Percentiles rank a stretch among this genome's conserved stretches.
These are phyloP conservation scores for Mucor saturninus DNA, from an alignment of 371 early-diverging fungal genomes.

Conservation along the genomic window DNA sequence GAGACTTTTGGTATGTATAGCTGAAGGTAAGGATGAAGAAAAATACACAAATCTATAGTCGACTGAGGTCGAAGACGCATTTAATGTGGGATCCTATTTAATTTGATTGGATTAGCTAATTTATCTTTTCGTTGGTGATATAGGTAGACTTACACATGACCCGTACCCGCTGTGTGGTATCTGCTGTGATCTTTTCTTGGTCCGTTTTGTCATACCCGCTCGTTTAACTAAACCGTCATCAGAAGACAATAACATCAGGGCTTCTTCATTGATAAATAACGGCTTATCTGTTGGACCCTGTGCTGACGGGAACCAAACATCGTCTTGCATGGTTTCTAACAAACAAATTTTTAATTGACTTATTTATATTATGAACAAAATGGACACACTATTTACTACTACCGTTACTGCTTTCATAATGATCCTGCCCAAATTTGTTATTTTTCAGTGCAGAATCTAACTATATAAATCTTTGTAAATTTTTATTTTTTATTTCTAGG, in stretches of 20 bases:
- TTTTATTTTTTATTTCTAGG: not conserved
- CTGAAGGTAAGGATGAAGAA: constrained; percentile 5
- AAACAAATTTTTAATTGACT: not conserved
- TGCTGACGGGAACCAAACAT: constrained; percentile 12
- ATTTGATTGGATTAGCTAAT: no score
- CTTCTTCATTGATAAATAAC: not conserved
- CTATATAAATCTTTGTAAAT: not conserved
- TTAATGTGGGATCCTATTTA: not conserved
- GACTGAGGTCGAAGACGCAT: not conserved
- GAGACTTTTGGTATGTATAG: constrained; percentile 14
- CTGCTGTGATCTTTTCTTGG: not conserved
- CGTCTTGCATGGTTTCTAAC: constrained; percentile 8
- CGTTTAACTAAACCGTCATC: not conserved
- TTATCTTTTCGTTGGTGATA: no score
- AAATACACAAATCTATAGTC: constrained; percentile 14
- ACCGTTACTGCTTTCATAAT: constrained; percentile 12
- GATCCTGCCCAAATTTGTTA: not conserved
- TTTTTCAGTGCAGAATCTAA: not conserved
- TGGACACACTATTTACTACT: not conserved
- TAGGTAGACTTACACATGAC: not conserved
- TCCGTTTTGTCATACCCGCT: not conserved
- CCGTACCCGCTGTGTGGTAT: not conserved
- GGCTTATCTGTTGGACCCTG: not conserved
- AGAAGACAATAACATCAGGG: not conserved
- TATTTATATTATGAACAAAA: not conserved